Base-by-base conservation (phyloP, 306 rosid species). In the Vigna angularis region DNA sequence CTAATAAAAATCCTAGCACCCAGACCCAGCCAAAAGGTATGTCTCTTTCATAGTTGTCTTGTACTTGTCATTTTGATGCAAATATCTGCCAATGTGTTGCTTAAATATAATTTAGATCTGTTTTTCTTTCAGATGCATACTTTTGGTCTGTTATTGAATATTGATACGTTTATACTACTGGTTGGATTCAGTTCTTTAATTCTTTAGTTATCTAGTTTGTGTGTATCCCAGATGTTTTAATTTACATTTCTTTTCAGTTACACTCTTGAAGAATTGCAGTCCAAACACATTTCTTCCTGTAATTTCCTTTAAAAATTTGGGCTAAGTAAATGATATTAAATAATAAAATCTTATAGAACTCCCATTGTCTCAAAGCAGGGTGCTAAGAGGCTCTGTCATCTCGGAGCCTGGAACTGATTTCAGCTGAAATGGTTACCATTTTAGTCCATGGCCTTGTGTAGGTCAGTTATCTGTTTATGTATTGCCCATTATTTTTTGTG, bases 291-390 rank as follows among this genome's bases (percentile, higher is more conserved):
- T 87, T 85, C 85, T 89, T 85, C 87, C 88, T 79, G 64, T 70
- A 82, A 79, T 83, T 90, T 89, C 89, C 72, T 79, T 90, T 82
- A 75, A 86, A 70, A 82, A 81, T 83, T 83, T 89, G 89, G 92
- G 84, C 90, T 42, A 70, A 70, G 24, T 86, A 86, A 81, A 83
- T 87, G 80, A 77, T 83, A 70, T 76, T 87, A 80, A 88, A 85
- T 74, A 68, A 73, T 87, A 82, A 79, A 82, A 87, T 76, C 95
- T 92, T 86, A 90, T 90, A 85, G 74, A 88, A 85, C 97, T 93
- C 87, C 81, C 88, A 63, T 93, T 93, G 95, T 93, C 96, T 91
- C 91, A 68, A 91, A 91, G 94, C 98, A 93, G 98, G 98, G 93
- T 80, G 93, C 75, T 91, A 83, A 83, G 97, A 86, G 98, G 94